A percentile compares a stretch with the other conserved stretches of the same genome.
These are phyloP conservation scores for Penicillium sp. DNA, from an alignment of 2,329 filamentous ascomycete species.

Conservation along the genomic window DNA sequence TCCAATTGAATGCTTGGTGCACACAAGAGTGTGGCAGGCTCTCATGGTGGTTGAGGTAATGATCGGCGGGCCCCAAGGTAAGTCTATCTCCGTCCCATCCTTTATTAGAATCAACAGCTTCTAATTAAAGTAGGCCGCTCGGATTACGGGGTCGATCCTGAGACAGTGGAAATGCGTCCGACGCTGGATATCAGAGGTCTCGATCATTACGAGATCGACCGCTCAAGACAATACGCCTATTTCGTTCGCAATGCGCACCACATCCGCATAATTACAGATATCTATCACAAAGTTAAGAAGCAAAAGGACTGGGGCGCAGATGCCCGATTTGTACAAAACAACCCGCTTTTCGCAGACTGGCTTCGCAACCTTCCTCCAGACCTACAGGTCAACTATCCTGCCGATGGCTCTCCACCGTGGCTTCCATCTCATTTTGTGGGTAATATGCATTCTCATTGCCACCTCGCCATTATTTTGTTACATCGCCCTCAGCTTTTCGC, in stretches of 20 bases:
- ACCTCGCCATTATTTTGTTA: conserved; percentile 74
- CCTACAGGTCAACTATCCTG: conserved; percentile 65
- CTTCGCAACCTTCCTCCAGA: conserved; percentile 67
- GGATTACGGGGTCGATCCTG: conserved; percentile 65
- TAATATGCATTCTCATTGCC: conserved; percentile 82
- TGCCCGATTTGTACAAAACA: conserved; percentile 70
- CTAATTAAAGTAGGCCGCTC: conserved; percentile 53
- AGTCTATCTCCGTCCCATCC: conserved; percentile 8
- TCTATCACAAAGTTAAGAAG: conserved; percentile 65
- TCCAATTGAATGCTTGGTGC: conserved; percentile 68
- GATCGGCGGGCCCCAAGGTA: conserved; percentile 88
- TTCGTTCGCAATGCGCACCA: conserved; percentile 69
- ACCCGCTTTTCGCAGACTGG: conserved; percentile 68
- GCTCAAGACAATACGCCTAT: conserved; percentile 77
- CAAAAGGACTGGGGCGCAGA: conserved; percentile 79
- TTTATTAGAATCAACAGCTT: background rate
- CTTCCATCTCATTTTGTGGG: conserved; percentile 78
- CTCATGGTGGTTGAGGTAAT: conserved; percentile 80
- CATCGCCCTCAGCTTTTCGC: conserved; percentile 76
- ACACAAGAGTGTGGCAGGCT: conserved; percentile 82
- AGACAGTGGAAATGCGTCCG: conserved; percentile 66
- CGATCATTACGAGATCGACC: conserved; percentile 65
- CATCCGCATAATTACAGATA: conserved; percentile 65
- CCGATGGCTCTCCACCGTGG: conserved; percentile 72
- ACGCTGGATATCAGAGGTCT: conserved; percentile 56